Conservation (phyloP, 257 asterid genomes). For the Nicotiana noctiflora region DNA sequence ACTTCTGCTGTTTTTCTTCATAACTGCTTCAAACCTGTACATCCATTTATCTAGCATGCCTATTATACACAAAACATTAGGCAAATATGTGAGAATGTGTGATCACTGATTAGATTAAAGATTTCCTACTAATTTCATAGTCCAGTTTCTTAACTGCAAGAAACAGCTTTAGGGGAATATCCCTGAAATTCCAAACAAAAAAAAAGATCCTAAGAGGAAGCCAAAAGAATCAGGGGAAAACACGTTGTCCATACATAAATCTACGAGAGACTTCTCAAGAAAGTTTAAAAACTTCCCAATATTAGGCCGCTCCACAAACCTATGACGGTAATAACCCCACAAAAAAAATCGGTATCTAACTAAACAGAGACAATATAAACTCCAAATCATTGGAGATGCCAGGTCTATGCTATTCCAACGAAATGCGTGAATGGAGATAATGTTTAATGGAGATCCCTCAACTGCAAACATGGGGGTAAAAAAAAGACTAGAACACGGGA, state of each 20-base stretch:
- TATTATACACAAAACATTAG: slow-evolving; percentile 20
- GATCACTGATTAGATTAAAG: not conserved
- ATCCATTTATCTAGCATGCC: slow-evolving; percentile 98
- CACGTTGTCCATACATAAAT: not conserved
- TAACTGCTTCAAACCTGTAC: slow-evolving; percentile 64
- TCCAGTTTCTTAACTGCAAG: not conserved
- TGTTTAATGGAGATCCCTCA: not conserved
- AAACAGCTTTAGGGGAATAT: not conserved
- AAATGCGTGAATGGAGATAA: not conserved
- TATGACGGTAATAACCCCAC: not conserved
- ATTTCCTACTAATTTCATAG: not conserved
- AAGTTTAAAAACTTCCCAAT: not conserved
- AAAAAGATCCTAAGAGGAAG: not conserved
- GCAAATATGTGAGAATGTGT: not conserved
- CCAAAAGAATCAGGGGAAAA: not conserved
- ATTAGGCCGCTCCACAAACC: not conserved
- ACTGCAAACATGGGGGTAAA: not conserved
- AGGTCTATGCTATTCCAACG: not conserved
- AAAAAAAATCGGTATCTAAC: not conserved
- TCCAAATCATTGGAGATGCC: not conserved
- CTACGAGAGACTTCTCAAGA: not conserved
- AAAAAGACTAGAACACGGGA: not conserved
- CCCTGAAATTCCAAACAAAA: not conserved
- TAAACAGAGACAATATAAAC: not conserved
- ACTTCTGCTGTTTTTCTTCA: slow-evolving; percentile 52